These are phyloP conservation scores for Monascus ruber DNA, from an alignment of 2,329 filamentous ascomycete species.

Conservation along the genomic window DNA sequence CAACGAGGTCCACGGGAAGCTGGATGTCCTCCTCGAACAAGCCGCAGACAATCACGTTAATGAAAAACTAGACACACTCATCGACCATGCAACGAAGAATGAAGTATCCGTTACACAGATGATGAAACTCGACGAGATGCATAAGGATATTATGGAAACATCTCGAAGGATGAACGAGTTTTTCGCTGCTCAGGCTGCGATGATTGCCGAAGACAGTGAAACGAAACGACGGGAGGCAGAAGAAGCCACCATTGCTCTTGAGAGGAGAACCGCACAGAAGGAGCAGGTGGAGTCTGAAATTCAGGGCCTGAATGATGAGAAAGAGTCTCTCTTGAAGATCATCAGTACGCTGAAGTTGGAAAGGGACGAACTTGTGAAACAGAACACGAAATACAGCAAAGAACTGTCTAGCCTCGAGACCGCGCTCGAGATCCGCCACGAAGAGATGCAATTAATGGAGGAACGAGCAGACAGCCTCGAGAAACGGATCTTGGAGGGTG, in stretches of 20 bases:
- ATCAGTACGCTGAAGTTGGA: constrained; percentile 38
- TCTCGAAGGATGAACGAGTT: constrained; percentile 77
- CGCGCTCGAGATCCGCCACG: constrained; percentile 73
- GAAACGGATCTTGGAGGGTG: constrained; percentile 82
- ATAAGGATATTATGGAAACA: constrained; percentile 73
- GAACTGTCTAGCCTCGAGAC: constrained; percentile 89
- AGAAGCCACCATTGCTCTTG: constrained; percentile 68
- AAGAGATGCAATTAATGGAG: constrained; percentile 88
- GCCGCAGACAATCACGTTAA: constrained; percentile 25
- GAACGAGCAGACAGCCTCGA: constrained; percentile 77
- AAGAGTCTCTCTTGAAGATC: constrained; percentile 49
- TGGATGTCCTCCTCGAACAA: constrained; percentile 41
- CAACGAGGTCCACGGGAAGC: constrained; percentile 37
- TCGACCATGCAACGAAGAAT: constrained; percentile 40
- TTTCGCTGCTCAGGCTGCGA: constrained; percentile 19
- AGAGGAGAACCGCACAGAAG: constrained; percentile 59
- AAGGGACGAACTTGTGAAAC: constrained; percentile 58
- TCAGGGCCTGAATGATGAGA: constrained; percentile 44
- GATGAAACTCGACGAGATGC: constrained; percentile 76
- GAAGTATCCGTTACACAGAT: constrained; percentile 63
- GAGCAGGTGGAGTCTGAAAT: constrained; percentile 48
- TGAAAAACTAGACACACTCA: constrained; percentile 40
- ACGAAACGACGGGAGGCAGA: constrained; percentile 67
- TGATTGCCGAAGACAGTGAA: constrained; percentile 65
- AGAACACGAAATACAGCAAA: constrained; percentile 68